A percentile compares a stretch with the other conserved stretches of the same genome.
Evolutionary conservation across 2,329 filamentous ascomycete species (phyloP).

Genomic region (Geosmithia morbida): DNA sequence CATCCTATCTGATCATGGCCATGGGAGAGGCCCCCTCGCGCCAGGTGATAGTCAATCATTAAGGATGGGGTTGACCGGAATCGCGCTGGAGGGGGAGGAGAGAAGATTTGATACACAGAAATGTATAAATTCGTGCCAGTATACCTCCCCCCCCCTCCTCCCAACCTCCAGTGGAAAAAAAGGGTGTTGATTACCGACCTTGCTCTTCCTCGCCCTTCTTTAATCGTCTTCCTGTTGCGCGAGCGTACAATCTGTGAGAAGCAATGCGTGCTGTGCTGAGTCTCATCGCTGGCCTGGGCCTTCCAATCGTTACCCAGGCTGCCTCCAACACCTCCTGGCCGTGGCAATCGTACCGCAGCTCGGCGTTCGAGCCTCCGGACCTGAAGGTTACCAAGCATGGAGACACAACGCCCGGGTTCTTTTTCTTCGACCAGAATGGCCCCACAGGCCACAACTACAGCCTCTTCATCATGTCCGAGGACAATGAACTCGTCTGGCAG

Average conservation of each 20-base stretch:
- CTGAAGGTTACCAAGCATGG: neutral
- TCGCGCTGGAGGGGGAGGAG: no score
- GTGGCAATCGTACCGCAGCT: neutral
- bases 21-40: neutral
- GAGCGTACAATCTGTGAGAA: neutral
- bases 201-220: neutral
- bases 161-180: no score
- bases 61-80: neutral
- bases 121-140: neutral
- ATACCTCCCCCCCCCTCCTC: no score
- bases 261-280: neutral
- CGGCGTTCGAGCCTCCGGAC: neutral
- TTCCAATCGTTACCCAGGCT: neutral
- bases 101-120: neutral
- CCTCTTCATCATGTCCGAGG: neutral
- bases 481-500: neutral
- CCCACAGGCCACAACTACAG: neutral
- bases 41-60: no score
- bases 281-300: neutral
- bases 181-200: no score
- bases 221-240: neutral
- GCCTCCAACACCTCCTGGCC: neutral
- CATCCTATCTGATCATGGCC: slow-evolving; percentile 1
- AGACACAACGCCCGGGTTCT: neutral
- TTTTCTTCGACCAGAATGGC: neutral